Evolutionary conservation across 345 rosid species (phyloP), one percentile per base, ranked within the genome.

Genomic region (Tarenaya hassleriana): DNA sequence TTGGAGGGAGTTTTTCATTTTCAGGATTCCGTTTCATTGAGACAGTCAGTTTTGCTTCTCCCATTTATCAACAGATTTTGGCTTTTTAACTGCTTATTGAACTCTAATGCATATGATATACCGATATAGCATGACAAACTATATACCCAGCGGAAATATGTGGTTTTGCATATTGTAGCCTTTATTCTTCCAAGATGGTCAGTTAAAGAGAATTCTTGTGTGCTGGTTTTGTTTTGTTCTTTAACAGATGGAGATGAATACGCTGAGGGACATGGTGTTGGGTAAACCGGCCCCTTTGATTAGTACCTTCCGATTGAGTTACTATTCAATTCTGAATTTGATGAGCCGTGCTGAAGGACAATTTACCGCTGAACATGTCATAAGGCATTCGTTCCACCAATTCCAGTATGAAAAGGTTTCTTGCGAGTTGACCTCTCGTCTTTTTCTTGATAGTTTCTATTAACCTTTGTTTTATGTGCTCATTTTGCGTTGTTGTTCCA

Each of bases 331-430:
- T 68, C 78, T 92, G 75, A 92, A 92, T 74, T 63, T 92, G 64
- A 68, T 88, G 91, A 92, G 97, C 75, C 98, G 97, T 50, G 97
- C 97, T 4, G 97, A 92, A 81, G 98, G 97, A 42, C 97, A 88
- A 73, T 85, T 92, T 60, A 83, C 95, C 47, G 97, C 98, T 53
- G 98, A 92, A 70, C 91, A 85, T 71, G 95, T 88, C 45, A 88
- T 92, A 69, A 79, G 56, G 71, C 87, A 92, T 65, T 92, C 98
- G 19, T 92, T 88, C 72, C 98, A 92, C 62, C 98, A 92, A 59
- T 92, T 88, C 65, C 98, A 92, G 68, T 69, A 92, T 58, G 97
- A 92, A 64, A 92, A 92, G 97, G 98, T 92, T 60, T 72, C 33
- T 63, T 9, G 56, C 45, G 13, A 40, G 11, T 5, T 47, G 21